Base-by-base conservation (phyloP, 257 asterid species). In the Ophiorrhiza pumila region DNA sequence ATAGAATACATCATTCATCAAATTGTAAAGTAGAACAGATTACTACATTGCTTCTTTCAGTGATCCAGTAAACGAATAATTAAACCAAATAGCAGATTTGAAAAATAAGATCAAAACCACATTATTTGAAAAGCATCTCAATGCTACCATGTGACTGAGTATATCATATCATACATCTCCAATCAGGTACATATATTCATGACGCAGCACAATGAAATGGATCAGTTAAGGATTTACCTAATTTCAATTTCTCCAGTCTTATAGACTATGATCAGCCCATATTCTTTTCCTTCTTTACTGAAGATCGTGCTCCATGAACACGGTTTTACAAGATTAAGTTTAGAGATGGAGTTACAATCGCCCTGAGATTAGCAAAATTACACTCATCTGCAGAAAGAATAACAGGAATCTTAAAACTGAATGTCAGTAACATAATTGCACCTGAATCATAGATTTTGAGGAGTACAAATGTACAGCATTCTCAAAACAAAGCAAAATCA, bases 211-310 rank as follows among this genome's bases (percentile, higher is more conserved):
- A 64, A 47, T 42, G 72, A 46, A 60, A 67, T 25, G 53, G 50
- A 45, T 61, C 60, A 60, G 58, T 74, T 37, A 59, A 68, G 65
- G 46, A 71, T 42, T 83, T 78, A 90, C 99, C 99, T 84, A 72
- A 89, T 71, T 83, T 95, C 99, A 77, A 89, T 83, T 7, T 85
- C 92, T 77, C 97, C 99, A 64, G 85, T 81, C 80, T 87, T 97
- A 86, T 88, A 92, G 56, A 95, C 82, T 73, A 92, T 56, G 65
- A 89, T 71, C 78, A 87, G 59, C 73, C 89, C 96, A 83, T 65
- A 78, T 42, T 76, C 86, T 79, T 77, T 87, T 46, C 73, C 84
- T 72, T 83, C 85, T 71, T 79, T 85, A 79, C 82, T 85, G 82
- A 85, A 77, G 76, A 90, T 74, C 60, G 96, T n/a, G 70, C 91